Evolutionary conservation across 1,284 basidiomycete genomes (phyloP).

Genomic region (Naganishia liquefaciens): DNA sequence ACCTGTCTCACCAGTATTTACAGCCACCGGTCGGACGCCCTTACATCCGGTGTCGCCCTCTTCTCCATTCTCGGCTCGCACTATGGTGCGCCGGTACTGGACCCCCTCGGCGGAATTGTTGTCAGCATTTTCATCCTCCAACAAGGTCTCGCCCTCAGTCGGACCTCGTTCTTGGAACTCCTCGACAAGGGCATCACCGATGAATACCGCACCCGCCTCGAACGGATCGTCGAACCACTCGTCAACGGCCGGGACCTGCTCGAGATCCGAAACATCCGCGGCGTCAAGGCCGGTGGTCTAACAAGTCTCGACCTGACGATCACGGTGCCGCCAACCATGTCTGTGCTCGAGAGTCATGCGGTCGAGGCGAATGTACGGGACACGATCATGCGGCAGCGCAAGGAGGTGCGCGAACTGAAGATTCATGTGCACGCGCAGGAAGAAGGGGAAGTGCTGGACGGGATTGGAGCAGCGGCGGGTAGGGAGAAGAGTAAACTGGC

Average conservation of each 20-base stretch:
- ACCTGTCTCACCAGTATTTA: background rate
- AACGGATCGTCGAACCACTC: conserved; percentile 61
- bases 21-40: conserved; percentile 93
- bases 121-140: conserved; percentile 86
- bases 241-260: conserved; percentile 57
- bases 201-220: conserved; percentile 60
- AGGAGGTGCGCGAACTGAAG: conserved; percentile 75
- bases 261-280: conserved; percentile 68
- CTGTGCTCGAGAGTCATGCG: conserved; percentile 61
- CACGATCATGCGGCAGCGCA: conserved; percentile 64
- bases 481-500: conserved; percentile 33
- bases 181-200: conserved; percentile 78
- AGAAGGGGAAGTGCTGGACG: conserved; percentile 27
- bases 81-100: conserved; percentile 78
- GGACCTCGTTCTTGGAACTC: conserved; percentile 75
- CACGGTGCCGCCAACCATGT: conserved; percentile 64
- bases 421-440: conserved; percentile 63
- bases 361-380: conserved; percentile 67
- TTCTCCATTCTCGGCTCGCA: conserved; percentile 83
- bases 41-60: conserved; percentile 82
- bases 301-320: conserved; percentile 58
- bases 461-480: conserved; percentile 41
- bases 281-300: conserved; percentile 67
- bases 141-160: conserved; percentile 74
- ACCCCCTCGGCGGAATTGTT: conserved; percentile 88